These are phyloP conservation scores for Allium fistulosum DNA, from an alignment of 106 monocot species.

Conservation along the genomic window DNA sequence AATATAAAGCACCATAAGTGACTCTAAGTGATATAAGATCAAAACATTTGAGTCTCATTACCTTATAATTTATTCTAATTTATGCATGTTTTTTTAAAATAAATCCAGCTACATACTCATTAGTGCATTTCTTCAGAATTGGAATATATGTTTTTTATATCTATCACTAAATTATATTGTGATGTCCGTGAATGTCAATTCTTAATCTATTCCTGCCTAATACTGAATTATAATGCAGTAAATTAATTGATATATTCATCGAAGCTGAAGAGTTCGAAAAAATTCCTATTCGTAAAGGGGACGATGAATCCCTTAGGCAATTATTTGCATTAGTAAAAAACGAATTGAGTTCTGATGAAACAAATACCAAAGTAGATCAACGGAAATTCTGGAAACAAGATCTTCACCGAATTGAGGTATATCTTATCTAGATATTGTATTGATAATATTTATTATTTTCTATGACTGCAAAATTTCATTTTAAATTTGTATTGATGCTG, in stretches of 20 bases:
- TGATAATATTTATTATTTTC: too few species aligned
- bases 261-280: slow-evolving; percentile 82
- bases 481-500: background rate
- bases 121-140: too few species aligned
- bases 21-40: too few species aligned
- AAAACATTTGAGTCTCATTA: too few species aligned
- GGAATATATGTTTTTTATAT: too few species aligned
- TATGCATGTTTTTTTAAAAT: too few species aligned
- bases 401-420: slow-evolving; percentile 70
- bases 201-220: slow-evolving; percentile 5
- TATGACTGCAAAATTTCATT: too few species aligned
- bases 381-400: slow-evolving; percentile 90
- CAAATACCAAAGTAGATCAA: slow-evolving; percentile 66
- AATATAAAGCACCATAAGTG: too few species aligned
- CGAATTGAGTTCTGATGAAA: slow-evolving; percentile 59
- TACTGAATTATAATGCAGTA: slow-evolving; percentile 33
- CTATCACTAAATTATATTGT: too few species aligned
- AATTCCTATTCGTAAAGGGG: slow-evolving; percentile 70
- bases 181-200: too few species aligned
- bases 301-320: slow-evolving; percentile 61
- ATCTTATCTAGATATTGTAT: background rate
- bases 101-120: too few species aligned
- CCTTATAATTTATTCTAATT: too few species aligned
- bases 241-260: slow-evolving; percentile 80
- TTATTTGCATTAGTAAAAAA: slow-evolving; percentile 56